Conservation (phyloP, 768 basidiomycete species). For the Brasilioporus rufonigricans region DNA sequence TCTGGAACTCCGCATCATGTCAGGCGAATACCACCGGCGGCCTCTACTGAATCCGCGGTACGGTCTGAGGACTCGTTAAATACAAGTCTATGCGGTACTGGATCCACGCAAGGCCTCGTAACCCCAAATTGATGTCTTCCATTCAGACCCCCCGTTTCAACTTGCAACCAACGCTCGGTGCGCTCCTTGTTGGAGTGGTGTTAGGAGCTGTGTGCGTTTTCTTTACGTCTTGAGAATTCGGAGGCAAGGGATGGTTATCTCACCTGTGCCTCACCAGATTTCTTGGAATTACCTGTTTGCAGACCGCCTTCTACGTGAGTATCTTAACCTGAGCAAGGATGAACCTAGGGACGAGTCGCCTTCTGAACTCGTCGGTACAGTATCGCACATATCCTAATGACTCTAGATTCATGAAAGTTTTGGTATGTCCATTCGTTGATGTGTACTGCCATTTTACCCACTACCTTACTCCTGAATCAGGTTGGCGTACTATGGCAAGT, state of each 20-base stretch:
- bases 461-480: neutral
- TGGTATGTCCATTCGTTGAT: neutral
- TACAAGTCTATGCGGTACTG: neutral
- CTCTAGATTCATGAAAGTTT: neutral
- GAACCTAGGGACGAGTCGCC: neutral
- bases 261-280: neutral
- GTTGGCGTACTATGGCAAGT: neutral
- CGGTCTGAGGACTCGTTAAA: neutral
- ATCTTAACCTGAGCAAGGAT: too few species aligned
- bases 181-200: constrained; percentile 1
- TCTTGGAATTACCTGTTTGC: constrained; percentile 2
- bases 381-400: neutral
- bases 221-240: neutral
- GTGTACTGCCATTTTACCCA: neutral
- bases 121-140: neutral
- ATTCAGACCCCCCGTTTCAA: neutral
- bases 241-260: neutral
- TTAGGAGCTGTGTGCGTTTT: neutral
- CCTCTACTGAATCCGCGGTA: neutral
- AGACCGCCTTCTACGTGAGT: neutral
- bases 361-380: neutral
- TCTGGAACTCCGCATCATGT: neutral
- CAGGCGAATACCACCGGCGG: neutral
- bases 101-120: neutral
- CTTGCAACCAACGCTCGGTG: neutral